Base-by-base conservation (phyloP, 1,139 yeast species). In the Saccharomyces hybrid region DNA sequence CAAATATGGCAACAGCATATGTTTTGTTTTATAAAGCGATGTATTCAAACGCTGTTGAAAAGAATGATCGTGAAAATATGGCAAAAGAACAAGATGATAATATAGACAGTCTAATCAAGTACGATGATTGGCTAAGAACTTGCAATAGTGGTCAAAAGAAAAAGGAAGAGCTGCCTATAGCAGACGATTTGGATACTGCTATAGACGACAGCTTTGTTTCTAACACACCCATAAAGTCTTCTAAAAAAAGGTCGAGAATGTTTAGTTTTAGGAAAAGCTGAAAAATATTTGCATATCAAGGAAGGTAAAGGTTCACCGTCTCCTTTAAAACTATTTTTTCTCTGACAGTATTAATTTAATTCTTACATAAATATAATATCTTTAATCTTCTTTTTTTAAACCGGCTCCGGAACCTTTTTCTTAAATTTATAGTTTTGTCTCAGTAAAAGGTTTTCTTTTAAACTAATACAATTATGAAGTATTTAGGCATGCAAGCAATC, bases 1-100 rank as follows among this genome's bases (percentile, higher is more conserved):
- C 89, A 3, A 96, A 95, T 4, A 77, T 88, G 66, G 93, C 97
- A 0, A 86, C 96, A 50, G 97, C 98, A 0, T 93, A 93, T 69
- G 85, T 93, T 20, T 73, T 93, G 55, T 88, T 91, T 63, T 93
- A 91, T 70, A 80, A 79, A 61, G 79, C 77, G 44, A 50, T 56
- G 25, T 30, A 53, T 23, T 16, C 16, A 14, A 30, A 2, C 16
- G 14, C 16, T 8, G 14, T 14, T 26, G 51, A 41, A 8, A 46
- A 49, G 1, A 30, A 44, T 30, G 47, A 30, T 4, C 27, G 7
- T 27, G 38, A 20, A 5, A 23, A 20, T 26, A 34, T 48, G 23
- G 26, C n/a, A 28, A 23, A 34, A 6, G 50, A 58, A 30, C 54
- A 56, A 31, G 58, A 59, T 13, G 59, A 57, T 14, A 65, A 66